phyloP scores from a whole-genome alignment of 495 filamentous ascomycete species.

The Aspergillus wentii region DNA sequence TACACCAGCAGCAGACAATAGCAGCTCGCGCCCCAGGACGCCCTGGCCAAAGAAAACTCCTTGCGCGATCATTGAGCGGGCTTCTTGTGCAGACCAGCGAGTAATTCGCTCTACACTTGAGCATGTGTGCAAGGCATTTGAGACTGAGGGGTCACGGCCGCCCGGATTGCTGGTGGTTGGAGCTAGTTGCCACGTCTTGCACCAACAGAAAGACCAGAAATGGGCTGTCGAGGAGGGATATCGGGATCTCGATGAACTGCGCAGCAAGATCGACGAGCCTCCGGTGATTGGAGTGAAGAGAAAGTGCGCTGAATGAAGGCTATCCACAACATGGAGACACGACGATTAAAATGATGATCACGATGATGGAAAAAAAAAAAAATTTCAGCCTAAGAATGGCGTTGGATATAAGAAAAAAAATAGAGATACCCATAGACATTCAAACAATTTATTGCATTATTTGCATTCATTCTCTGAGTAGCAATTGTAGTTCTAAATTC shows the following conservation, averaged over 20 bases:
- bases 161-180: conserved; percentile 91
- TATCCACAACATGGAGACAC: background rate
- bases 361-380: too few relatives aligned
- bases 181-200: conserved; percentile 72
- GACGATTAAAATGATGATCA: background rate
- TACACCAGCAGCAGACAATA: conserved; percentile 14
- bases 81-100: conserved; percentile 88
- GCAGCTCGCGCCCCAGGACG: conserved; percentile 12
- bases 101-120: conserved; percentile 83
- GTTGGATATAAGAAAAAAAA: conserved; percentile 1
- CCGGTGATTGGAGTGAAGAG: conserved; percentile 4
- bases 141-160: conserved; percentile 83
- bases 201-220: conserved; percentile 44
- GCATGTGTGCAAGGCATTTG: conserved; percentile 74
- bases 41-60: conserved; percentile 59
- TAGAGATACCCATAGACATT: conserved; percentile 3
- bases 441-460: background rate
- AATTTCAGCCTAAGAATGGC: too few relatives aligned
- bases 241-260: conserved; percentile 51
- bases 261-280: conserved; percentile 5
- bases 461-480: background rate
- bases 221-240: conserved; percentile 95
- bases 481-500: background rate
- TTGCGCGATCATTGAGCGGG: conserved; percentile 91
- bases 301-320: too few relatives aligned